Conservation (phyloP, 148 eudicot species). For the Rheum nobile region DNA sequence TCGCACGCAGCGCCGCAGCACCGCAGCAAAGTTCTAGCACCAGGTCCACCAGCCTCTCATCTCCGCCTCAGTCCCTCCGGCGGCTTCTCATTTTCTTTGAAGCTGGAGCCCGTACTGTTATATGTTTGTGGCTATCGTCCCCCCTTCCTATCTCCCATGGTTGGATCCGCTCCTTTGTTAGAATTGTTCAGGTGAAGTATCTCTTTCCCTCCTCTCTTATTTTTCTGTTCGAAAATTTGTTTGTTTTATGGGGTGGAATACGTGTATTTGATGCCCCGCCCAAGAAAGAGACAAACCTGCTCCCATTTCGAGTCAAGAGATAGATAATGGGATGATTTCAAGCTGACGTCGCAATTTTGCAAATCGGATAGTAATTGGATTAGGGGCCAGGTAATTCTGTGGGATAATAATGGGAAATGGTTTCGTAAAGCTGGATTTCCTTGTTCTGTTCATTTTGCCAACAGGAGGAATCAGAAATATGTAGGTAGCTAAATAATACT, state of each 20-base stretch:
- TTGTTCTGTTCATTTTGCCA: background rate
- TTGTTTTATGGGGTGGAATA: background rate
- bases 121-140: background rate
- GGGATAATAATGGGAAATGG: background rate
- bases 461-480: background rate
- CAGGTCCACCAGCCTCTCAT: background rate
- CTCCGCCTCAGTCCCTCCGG: background rate
- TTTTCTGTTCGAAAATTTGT: background rate
- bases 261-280: too few species aligned
- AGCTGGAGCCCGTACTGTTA: background rate
- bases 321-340: background rate
- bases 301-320: too few species aligned
- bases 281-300: too few species aligned
- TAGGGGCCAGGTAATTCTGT: background rate
- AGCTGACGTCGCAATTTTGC: background rate
- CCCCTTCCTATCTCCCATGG: background rate
- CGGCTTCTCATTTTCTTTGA: background rate
- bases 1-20: background rate
- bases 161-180: background rate
- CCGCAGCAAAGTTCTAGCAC: background rate
- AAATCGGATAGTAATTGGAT: background rate
- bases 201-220: background rate
- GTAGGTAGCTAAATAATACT: background rate
- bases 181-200: background rate
- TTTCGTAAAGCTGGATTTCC: background rate